A percentile compares a stretch with the other conserved stretches of the same genome.
phyloP scores from a whole-genome alignment of 306 rosid genomes.

The Cercis canadensis region DNA sequence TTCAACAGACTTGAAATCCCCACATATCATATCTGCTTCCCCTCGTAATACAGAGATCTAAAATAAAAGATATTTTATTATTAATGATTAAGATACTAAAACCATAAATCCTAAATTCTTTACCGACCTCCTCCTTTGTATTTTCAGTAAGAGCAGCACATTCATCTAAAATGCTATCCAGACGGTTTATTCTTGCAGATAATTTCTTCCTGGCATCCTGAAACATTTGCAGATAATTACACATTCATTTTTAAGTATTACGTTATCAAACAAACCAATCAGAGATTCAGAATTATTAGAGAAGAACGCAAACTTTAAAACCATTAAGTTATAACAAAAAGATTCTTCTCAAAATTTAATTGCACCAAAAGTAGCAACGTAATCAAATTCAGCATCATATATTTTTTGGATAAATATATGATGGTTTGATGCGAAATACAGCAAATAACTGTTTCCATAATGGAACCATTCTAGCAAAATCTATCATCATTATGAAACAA shows the following conservation, averaged over 20 bases:
- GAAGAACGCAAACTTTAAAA: conserved; percentile 28
- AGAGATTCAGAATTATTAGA: conserved; percentile 13
- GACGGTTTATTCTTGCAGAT: conserved; percentile 61
- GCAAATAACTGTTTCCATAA: background rate
- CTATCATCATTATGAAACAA: conserved; percentile 1
- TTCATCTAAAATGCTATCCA: conserved; percentile 68
- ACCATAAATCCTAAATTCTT: conserved; percentile 11
- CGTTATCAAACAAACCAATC: conserved; percentile 18
- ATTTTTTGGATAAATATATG: background rate
- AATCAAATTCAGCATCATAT: background rate
- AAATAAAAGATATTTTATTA: conserved; percentile 27
- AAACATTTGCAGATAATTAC: conserved; percentile 37
- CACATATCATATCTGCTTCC: conserved; percentile 49
- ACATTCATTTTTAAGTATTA: conserved; percentile 13
- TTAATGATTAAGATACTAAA: conserved; percentile 26
- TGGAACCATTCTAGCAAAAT: conserved; percentile 16
- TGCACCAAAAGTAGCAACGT: background rate
- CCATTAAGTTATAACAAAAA: background rate
- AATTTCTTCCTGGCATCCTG: conserved; percentile 73
- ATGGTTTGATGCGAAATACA: conserved; percentile 1
- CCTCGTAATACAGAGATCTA: conserved; percentile 64
- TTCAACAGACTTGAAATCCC: conserved; percentile 54
- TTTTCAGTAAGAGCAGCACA: conserved; percentile 47
- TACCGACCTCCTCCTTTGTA: conserved; percentile 67
- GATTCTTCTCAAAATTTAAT: conserved; percentile 9